Conservation (phyloP, 306 rosid genomes). For the Luffa aegyptiaca region DNA sequence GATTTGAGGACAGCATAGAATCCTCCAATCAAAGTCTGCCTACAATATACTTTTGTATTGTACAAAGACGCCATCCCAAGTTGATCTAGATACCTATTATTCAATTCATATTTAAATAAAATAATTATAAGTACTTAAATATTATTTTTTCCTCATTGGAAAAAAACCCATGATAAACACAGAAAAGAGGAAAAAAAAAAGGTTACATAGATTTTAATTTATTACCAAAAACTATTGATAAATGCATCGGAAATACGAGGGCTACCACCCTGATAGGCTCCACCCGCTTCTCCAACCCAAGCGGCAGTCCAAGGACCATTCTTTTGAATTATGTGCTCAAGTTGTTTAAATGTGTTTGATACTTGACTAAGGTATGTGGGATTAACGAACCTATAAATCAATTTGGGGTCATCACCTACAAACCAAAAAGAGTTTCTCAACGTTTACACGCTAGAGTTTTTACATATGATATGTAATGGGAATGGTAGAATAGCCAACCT, state of each 20-base stretch:
- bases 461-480: neutral
- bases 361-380: slow-evolving; percentile 16
- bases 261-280: slow-evolving; percentile 77
- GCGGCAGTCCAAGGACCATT: slow-evolving; percentile 40
- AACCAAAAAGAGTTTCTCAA: no score
- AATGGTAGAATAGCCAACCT: neutral
- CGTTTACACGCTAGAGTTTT: no score
- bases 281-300: slow-evolving; percentile 96
- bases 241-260: slow-evolving; percentile 46
- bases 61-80: neutral
- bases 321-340: slow-evolving; percentile 28
- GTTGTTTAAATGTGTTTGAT: slow-evolving; percentile 1
- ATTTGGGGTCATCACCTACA: slow-evolving; percentile 49
- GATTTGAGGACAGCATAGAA: neutral
- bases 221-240: neutral
- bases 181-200: no score
- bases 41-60: neutral
- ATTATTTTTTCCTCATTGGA: no score
- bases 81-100: neutral
- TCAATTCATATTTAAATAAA: no score
- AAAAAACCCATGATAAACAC: no score
- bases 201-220: no score
- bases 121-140: no score
- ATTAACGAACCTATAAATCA: slow-evolving; percentile 43
- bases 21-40: neutral